A percentile compares a stretch with the other conserved stretches of the same genome.
Evolutionary conservation across 108 stramenopile genomes (phyloP).

Genomic region (Discostella pseudostelligera): DNA sequence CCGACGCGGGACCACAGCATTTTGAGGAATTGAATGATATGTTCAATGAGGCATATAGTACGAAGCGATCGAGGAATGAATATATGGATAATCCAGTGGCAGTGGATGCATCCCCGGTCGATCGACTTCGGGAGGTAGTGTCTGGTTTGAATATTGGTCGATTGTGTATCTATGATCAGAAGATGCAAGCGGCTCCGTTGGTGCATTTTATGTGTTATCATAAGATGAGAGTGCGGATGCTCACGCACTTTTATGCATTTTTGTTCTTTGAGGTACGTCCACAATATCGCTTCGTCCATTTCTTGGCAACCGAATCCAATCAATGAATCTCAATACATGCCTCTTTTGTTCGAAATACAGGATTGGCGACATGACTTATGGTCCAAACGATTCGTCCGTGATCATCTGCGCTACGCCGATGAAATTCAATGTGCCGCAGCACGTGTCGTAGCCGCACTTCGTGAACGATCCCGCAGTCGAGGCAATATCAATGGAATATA

Average conservation of each 20-base stretch:
- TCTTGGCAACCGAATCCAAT: conserved; percentile 20
- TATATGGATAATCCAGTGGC: conserved; percentile 53
- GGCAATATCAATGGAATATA: conserved; percentile 48
- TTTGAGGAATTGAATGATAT: conserved; percentile 52
- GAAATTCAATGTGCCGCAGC: conserved; percentile 91
- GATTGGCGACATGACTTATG: conserved; percentile 74
- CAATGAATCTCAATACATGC: neutral
- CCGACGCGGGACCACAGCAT: conserved; percentile 53
- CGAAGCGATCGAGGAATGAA: conserved; percentile 21
- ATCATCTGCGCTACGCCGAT: conserved; percentile 82
- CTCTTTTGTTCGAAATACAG: neutral
- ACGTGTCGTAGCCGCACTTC: conserved; percentile 73
- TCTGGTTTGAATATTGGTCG: conserved; percentile 43
- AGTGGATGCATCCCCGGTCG: conserved; percentile 53
- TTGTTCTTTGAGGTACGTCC: conserved; percentile 66
- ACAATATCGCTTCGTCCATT: neutral
- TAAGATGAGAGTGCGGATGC: conserved; percentile 51
- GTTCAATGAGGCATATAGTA: conserved; percentile 34
- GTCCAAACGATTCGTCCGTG: conserved; percentile 85
- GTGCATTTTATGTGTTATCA: conserved; percentile 72
- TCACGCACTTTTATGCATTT: conserved; percentile 87
- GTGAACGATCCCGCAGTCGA: conserved; percentile 42
- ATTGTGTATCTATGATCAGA: conserved; percentile 73
- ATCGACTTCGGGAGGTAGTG: conserved; percentile 65
- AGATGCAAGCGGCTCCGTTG: conserved; percentile 61